phyloP scores from a whole-genome alignment of 495 filamentous ascomycete species.

The Apiosordaria backusii region DNA sequence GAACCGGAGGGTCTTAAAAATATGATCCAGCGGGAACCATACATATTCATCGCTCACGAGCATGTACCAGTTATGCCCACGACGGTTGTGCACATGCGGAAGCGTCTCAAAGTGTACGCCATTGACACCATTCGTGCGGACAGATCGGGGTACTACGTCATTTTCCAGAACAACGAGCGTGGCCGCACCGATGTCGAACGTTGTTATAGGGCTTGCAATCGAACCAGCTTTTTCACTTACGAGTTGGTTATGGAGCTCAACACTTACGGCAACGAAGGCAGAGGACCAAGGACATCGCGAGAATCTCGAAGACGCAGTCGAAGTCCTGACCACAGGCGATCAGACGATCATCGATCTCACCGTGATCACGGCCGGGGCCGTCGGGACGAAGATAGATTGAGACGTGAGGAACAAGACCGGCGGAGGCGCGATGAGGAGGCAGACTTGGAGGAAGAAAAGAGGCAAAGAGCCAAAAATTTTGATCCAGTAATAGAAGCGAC shows the following conservation, averaged over 20 bases:
- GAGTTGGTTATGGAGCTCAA: conserved; percentile 88
- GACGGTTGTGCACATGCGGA: conserved; percentile 81
- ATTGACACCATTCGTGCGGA: conserved; percentile 79
- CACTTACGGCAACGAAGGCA: conserved; percentile 61
- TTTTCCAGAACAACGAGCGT: conserved; percentile 70
- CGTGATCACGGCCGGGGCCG: conserved; percentile 44
- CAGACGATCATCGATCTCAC: conserved; percentile 47
- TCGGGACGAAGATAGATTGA: conserved; percentile 57
- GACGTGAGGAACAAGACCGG: conserved; percentile 41
- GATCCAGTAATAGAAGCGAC: conserved; percentile 83
- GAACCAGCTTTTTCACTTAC: conserved; percentile 82
- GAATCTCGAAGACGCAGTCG: conserved; percentile 30
- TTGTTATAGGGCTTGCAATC: conserved; percentile 70
- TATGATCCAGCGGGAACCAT: conserved; percentile 75
- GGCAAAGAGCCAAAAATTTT: conserved; percentile 71
- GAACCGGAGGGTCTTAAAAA: conserved; percentile 52
- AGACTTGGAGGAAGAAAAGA: conserved; percentile 83
- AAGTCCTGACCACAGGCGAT: conserved; percentile 28
- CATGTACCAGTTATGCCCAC: conserved; percentile 83
- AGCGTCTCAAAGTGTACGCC: conserved; percentile 72
- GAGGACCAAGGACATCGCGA: conserved; percentile 46
- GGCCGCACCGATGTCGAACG: conserved; percentile 76
- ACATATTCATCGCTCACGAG: conserved; percentile 83
- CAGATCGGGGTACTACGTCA: conserved; percentile 81
- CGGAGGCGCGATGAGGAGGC: conserved; percentile 60